A percentile compares a stretch with the other conserved stretches of the same genome.
Conservation (phyloP, 306 rosid genomes). For the Cucurbita argyrosperma region DNA sequence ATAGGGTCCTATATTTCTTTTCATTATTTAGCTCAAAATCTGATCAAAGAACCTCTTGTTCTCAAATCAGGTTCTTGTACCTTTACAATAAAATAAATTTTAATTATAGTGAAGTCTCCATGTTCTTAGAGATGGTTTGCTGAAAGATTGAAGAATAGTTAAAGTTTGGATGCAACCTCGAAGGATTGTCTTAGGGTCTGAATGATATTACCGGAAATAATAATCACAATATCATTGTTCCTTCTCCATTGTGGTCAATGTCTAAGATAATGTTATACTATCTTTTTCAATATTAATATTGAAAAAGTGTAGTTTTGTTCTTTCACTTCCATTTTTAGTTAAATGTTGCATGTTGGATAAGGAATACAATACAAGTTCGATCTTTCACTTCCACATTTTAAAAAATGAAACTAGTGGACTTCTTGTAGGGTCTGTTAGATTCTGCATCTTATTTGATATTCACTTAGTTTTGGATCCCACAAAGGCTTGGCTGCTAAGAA, state of each 20-base stretch:
- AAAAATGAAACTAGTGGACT: neutral
- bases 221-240: neutral
- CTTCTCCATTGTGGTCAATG: neutral
- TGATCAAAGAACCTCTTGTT: neutral
- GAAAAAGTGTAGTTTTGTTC: too few species aligned
- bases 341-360: neutral
- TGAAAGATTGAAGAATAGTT: neutral
- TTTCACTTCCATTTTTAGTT: too few species aligned
- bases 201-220: neutral
- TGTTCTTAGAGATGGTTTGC: neutral
- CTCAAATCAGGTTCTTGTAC: conserved; percentile 3
- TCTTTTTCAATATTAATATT: neutral
- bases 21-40: neutral
- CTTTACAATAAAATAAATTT: neutral
- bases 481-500: neutral
- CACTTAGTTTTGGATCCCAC: neutral
- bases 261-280: neutral
- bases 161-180: neutral
- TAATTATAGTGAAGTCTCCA: neutral
- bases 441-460: neutral
- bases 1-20: neutral
- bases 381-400: neutral
- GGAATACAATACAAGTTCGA: neutral
- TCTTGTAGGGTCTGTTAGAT: neutral
- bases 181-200: neutral